Evolutionary conservation across 768 basidiomycete genomes (phyloP).

Genomic region (Amanita jacksonii): DNA sequence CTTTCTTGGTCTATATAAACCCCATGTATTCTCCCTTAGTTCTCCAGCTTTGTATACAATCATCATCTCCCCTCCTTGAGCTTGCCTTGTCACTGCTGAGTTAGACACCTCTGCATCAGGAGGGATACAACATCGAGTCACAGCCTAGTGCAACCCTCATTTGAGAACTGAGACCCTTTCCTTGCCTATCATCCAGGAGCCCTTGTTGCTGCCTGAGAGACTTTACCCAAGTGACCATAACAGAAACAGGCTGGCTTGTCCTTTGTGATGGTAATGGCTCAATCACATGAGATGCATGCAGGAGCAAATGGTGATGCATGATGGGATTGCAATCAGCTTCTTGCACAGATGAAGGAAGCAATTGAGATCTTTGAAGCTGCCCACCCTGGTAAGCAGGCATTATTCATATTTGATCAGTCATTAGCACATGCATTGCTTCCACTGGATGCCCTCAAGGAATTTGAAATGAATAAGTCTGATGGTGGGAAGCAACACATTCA

Average conservation of each 20-base stretch:
- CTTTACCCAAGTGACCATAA: no score
- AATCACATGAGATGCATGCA: constrained; percentile 17
- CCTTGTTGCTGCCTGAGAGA: no score
- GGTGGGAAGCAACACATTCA: constrained; percentile 28
- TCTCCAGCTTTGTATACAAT: no score
- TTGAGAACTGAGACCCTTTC: no score
- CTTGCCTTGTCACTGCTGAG: no score
- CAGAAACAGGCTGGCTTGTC: constrained; percentile 16
- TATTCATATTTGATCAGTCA: constrained; percentile 34
- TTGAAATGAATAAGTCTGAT: constrained; percentile 32
- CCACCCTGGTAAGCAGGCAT: constrained; percentile 20
- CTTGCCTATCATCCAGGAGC: no score
- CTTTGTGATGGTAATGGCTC: constrained; percentile 15
- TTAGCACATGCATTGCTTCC: constrained; percentile 30
- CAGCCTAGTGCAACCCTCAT: no score
- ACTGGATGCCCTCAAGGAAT: constrained; percentile 29
- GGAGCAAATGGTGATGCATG: constrained; percentile 13
- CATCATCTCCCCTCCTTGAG: no score
- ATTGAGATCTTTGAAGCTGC: constrained; percentile 27
- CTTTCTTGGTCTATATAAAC: no score
- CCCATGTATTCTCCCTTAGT: no score
- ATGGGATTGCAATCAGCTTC: constrained; percentile 27
- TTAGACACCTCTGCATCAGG: no score
- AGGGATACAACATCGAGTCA: no score
- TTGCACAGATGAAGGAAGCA: constrained; percentile 21